These are phyloP conservation scores for Dalbergia oliveri DNA, from an alignment of 306 rosid genomes.

Conservation along the genomic window DNA sequence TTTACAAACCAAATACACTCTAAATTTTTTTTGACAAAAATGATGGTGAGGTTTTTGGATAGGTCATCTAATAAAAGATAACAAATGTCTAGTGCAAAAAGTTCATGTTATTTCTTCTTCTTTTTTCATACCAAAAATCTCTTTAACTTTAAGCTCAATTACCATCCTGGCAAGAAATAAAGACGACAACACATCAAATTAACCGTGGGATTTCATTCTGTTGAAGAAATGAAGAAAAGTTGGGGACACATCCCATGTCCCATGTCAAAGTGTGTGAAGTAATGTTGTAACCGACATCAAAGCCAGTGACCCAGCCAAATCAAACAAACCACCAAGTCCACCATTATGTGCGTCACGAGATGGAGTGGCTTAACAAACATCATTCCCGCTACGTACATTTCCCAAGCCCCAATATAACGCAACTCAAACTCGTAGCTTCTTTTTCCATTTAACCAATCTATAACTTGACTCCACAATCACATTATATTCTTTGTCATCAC, in stretches of 20 bases:
- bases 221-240: conserved; percentile 20
- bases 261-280: conserved; percentile 43
- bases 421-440: conserved; percentile 11
- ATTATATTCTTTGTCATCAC: background rate
- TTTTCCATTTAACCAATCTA: background rate
- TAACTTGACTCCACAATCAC: conserved; percentile 23
- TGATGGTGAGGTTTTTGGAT: no score
- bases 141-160: background rate
- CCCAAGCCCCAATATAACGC: conserved; percentile 24
- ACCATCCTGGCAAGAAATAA: conserved; percentile 6
- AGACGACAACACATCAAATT: background rate
- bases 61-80: no score
- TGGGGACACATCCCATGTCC: background rate
- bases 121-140: no score
- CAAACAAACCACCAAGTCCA: conserved; percentile 53
- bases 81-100: no score
- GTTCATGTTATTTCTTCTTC: no score
- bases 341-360: conserved; percentile 47
- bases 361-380: conserved; percentile 82
- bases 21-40: no score
- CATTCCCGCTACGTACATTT: conserved; percentile 19
- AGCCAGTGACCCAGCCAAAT: conserved; percentile 38
- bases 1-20: no score
- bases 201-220: background rate
- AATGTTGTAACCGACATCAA: conserved; percentile 50